These are phyloP conservation scores for Bipolaris zeicola DNA, from an alignment of 2,329 filamentous ascomycete genomes.

Conservation along the genomic window DNA sequence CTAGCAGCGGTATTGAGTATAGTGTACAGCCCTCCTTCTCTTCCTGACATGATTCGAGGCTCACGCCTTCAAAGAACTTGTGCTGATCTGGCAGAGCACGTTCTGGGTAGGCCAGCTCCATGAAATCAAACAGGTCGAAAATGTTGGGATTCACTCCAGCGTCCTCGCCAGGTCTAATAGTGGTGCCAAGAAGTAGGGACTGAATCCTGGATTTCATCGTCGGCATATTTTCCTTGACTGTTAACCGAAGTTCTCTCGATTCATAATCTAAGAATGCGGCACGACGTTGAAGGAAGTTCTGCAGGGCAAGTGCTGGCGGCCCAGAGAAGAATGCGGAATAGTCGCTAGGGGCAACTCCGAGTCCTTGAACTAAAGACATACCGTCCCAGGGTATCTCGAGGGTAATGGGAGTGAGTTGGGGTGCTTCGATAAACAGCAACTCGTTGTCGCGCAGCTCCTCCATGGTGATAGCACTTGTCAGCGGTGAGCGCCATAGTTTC, in stretches of 20 bases:
- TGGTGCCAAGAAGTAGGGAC: slow-evolving; percentile 75
- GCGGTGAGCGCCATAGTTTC: slow-evolving; percentile 79
- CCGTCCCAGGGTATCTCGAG: slow-evolving; percentile 77
- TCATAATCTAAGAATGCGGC: slow-evolving; percentile 83
- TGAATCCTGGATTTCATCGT: slow-evolving; percentile 54
- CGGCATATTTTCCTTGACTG: slow-evolving; percentile 72
- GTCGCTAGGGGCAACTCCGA: slow-evolving; percentile 28
- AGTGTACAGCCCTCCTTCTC: slow-evolving; percentile 63
- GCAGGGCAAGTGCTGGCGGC: slow-evolving; percentile 70
- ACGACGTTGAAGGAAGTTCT: slow-evolving; percentile 78
- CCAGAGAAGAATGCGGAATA: slow-evolving; percentile 69
- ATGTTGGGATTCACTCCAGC: slow-evolving; percentile 73
- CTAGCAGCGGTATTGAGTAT: slow-evolving; percentile 73
- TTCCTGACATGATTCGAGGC: slow-evolving; percentile 67
- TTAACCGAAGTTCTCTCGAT: slow-evolving; percentile 79
- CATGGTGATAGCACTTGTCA: slow-evolving; percentile 77
- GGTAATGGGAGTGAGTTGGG: slow-evolving; percentile 72
- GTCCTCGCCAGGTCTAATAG: slow-evolving; percentile 69
- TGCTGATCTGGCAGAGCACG: slow-evolving; percentile 59
- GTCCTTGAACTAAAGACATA: slow-evolving; percentile 58
- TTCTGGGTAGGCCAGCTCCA: slow-evolving; percentile 65
- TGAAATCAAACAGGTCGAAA: slow-evolving; percentile 93
- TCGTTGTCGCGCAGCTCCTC: slow-evolving; percentile 79
- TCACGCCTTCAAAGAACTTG: slow-evolving; percentile 67
- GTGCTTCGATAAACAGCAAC: slow-evolving; percentile 77